Base-by-base conservation (phyloP, 208 protist genomes). In the Novymonas esmeraldas region DNA sequence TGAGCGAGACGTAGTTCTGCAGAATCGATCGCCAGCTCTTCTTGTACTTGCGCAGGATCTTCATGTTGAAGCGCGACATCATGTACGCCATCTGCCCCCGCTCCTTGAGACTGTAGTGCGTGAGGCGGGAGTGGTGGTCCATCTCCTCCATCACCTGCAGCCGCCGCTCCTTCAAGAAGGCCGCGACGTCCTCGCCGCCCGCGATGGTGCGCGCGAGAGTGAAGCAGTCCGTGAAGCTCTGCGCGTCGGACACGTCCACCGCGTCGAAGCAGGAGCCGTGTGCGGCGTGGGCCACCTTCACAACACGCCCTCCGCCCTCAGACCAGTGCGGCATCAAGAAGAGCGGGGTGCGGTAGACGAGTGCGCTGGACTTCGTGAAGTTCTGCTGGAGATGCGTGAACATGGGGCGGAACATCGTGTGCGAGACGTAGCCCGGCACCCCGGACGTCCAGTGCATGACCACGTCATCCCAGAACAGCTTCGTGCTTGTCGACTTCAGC, bases 381-480 rank as follows among this genome's bases (percentile, higher is more conserved):
- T 94, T 76, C 73, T 94, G 87, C 72, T 97, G 89, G 81, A 97
- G 87, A 77, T 97, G 89, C 20, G 82, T 93, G 78, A 97, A 92
- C 79, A 97, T 88, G 22, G 92, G 92, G 4, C 89, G 92, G 56
- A 97, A 97, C 78, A 97, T 86, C 18, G 92, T 97, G 72, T 97
- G 92, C 1, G 87, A 91, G 64, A 97, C 72, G 74, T 97, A 97
- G 24, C 90, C 92, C 14, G 92, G 92, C 50, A 95, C 81, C 5
- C 89, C 89, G 13, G 81, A 79, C 26, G 92, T 94, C 90, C 92
- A 97, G 78, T 97, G 92, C 78, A 76, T 73, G 14, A 94, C 76
- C 20, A 97, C 89, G 67, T 97, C 92, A 52, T 97, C 88, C 92
- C 92, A 97, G 70, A 93, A 97, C 41, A 92, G 87, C 79, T 93